phyloP scores from a whole-genome alignment of 2,329 filamentous ascomycete species.

The Fusarium guadeloupense region DNA sequence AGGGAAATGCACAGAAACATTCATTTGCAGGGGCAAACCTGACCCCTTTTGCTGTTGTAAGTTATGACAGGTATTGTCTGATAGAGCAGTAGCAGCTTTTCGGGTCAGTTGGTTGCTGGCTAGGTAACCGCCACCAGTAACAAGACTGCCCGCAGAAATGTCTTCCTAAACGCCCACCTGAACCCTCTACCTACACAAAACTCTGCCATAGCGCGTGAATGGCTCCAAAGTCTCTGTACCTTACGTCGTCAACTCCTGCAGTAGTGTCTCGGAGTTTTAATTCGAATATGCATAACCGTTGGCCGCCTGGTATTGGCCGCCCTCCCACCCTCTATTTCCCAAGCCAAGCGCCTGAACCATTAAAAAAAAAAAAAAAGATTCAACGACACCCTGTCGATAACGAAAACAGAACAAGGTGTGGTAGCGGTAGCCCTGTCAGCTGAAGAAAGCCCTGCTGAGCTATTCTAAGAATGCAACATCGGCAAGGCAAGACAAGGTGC shows the following conservation, averaged over 20 bases:
- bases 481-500: conserved; percentile 10
- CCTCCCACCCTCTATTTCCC: background rate
- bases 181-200: background rate
- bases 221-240: background rate
- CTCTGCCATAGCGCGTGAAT: conserved; percentile 33
- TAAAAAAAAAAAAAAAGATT: too few relatives aligned
- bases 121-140: conserved; percentile 10
- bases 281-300: conserved; percentile 27
- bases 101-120: background rate
- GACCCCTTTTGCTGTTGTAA: conserved; percentile 9
- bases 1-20: conserved; percentile 18
- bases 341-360: conserved; percentile 3
- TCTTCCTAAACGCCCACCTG: conserved; percentile 17
- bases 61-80: conserved; percentile 7
- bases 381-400: background rate
- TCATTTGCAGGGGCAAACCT: background rate
- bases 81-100: background rate
- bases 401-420: conserved; percentile 13
- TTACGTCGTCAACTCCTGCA: conserved; percentile 19
- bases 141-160: conserved; percentile 19
- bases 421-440: conserved; percentile 16
- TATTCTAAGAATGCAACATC: conserved; percentile 31
- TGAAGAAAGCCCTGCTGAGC: conserved; percentile 31
- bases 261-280: conserved; percentile 32
- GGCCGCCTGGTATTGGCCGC: conserved; percentile 16